Evolutionary conservation across 106 monocot genomes (phyloP), one percentile per base, ranked within the genome.

Genomic region (Acorus gramineus): DNA sequence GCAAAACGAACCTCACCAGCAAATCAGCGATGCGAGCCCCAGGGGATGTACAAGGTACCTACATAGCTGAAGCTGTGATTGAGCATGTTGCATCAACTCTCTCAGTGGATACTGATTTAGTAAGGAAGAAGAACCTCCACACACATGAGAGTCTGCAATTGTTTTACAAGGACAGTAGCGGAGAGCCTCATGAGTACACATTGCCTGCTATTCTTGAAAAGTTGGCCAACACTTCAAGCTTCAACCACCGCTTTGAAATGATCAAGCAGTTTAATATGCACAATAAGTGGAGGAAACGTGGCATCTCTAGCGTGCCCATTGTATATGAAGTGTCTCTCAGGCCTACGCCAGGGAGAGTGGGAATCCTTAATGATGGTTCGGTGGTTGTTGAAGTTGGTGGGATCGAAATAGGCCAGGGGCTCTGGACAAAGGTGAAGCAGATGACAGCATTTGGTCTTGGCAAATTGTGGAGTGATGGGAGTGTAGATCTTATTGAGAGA

Each of bases 381-480:
- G 60, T 92, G 67, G 71, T 85, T 72, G 84, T 92, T 48, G 92
- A 92, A 69, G 85, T 92, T 57, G 92, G 92, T 63, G 92, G 92
- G n/a, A 77, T 87, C 55, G 87, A 92, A 54, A 52, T 92, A 60
- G 92, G 92, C 42, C 92, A 92, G 54, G 92, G 92, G 42, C 65
- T 92, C 4, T 92, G 93, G 93, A 93, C 93, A 55, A 93, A 93
- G 74, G 93, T 85, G 65, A 89, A 73, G 77, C 92, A 92, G 62
- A 85, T 85, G 82, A 60, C 77, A 9, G 87, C 92, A 46, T 92
- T 80, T 80, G 70, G 72, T 67, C 84, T 92, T 55, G 82, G 84
- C 52, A 63, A 78, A 45, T 54, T 92, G 4, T 84, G 79, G 68
- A 14, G 56, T 47, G 73, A 79, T 72, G 60, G 54, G 49, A 63